Evolutionary conservation across 441 rosid species (phyloP).

Genomic region (Sinapis alba): DNA sequence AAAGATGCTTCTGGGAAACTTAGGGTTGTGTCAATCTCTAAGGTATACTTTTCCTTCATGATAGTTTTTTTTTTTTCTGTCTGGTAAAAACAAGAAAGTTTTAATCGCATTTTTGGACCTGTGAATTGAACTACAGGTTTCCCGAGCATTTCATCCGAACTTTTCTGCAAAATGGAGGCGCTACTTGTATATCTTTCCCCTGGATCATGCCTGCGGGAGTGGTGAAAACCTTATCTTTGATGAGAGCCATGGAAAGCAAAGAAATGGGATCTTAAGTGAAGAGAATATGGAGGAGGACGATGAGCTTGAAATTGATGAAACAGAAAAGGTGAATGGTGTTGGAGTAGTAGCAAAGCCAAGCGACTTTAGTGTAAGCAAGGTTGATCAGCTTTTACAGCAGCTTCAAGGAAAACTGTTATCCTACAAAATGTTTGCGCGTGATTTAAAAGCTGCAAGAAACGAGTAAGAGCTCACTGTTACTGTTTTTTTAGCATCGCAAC

Average conservation of each 20-base stretch:
- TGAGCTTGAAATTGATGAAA: conserved; percentile 37
- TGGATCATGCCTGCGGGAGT: conserved; percentile 44
- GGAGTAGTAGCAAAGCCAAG: conserved; percentile 53
- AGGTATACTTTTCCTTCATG: conserved; percentile 48
- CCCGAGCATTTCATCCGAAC: conserved; percentile 93
- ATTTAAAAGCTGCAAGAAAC: conserved; percentile 94
- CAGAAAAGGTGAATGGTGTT: conserved; percentile 40
- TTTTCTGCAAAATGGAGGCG: conserved; percentile 98
- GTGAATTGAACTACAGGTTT: conserved; percentile 58
- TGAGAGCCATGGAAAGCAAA: conserved; percentile 32
- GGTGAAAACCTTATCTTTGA: conserved; percentile 37
- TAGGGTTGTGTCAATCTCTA: conserved; percentile 68
- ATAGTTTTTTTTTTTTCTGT: neutral
- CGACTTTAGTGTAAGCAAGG: conserved; percentile 61
- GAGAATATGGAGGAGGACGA: conserved; percentile 39
- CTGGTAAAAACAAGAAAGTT: conserved; percentile 3
- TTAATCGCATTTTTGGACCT: neutral
- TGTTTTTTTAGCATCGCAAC: neutral
- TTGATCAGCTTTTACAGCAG: conserved; percentile 73
- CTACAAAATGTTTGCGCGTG: conserved; percentile 93
- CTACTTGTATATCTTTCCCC: conserved; percentile 87
- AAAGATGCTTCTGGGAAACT: conserved; percentile 70
- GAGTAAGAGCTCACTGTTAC: conserved; percentile 53
- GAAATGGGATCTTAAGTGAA: conserved; percentile 36
- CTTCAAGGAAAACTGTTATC: conserved; percentile 87